These are phyloP conservation scores for Taxillus chinensis DNA, from an alignment of 164 flowering plant genomes.

Conservation along the genomic window DNA sequence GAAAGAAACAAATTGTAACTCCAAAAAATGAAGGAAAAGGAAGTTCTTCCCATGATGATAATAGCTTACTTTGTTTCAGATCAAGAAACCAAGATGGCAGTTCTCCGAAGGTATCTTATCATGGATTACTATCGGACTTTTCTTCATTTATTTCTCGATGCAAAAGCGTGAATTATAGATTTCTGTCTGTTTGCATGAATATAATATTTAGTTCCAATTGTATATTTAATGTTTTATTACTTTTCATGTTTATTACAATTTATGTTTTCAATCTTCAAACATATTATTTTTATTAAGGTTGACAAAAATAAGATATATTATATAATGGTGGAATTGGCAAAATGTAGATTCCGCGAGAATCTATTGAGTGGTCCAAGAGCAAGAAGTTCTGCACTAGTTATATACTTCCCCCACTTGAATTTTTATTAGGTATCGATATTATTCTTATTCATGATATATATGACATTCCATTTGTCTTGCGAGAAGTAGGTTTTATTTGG, in stretches of 20 bases:
- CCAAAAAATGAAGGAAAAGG: constrained; percentile 37
- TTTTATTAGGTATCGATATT: too few relatives aligned
- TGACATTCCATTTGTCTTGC: too few relatives aligned
- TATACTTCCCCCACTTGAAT: too few relatives aligned
- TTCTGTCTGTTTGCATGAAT: background rate
- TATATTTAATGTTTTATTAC: background rate
- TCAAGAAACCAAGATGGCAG: constrained; percentile 28
- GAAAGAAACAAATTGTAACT: constrained; percentile 17
- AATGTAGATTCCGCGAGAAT: too few relatives aligned
- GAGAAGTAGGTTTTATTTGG: too few relatives aligned
- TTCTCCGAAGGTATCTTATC: constrained; percentile 40
- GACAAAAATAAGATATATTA: too few relatives aligned
- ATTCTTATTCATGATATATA: too few relatives aligned
- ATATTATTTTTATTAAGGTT: too few relatives aligned
- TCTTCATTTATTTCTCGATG: background rate
- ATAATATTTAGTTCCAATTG: background rate
- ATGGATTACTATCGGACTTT: background rate
- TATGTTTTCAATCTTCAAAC: too few relatives aligned
- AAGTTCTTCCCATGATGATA: constrained; percentile 19
- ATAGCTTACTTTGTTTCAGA: constrained; percentile 27
- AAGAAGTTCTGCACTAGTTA: too few relatives aligned
- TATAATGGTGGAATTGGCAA: too few relatives aligned
- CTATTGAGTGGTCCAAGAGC: too few relatives aligned
- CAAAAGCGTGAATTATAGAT: background rate
- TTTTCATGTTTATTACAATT: background rate